A percentile compares a stretch with the other conserved stretches of the same genome.
These are phyloP conservation scores for Tuber indicum DNA, from an alignment of 495 filamentous ascomycete genomes.

Conservation along the genomic window DNA sequence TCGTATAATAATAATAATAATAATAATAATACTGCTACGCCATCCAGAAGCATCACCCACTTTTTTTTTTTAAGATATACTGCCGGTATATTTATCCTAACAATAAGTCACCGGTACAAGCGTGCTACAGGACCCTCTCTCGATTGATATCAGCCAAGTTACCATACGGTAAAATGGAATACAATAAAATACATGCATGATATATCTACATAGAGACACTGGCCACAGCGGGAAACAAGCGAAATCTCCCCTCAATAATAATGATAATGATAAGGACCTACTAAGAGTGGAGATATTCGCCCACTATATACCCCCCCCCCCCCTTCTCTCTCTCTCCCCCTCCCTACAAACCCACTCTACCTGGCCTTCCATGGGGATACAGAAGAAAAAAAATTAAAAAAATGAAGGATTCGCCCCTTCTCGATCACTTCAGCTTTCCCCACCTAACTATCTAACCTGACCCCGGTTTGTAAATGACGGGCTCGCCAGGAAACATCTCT, in stretches of 20 bases:
- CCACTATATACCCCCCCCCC: not conserved
- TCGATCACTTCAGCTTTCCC: not conserved
- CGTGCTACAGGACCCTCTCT: not conserved
- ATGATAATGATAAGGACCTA: not conserved
- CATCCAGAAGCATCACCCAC: not conserved
- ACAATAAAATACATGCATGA: not conserved
- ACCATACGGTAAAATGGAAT: not conserved
- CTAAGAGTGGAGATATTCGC: not conserved
- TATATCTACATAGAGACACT: not conserved
- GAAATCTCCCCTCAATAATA: not conserved
- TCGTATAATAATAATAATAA: too few species aligned
- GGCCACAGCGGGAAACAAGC: not conserved
- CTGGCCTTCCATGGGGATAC: not conserved
- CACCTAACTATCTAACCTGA: not conserved
- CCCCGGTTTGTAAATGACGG: conserved; percentile 19
- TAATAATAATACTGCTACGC: not conserved
- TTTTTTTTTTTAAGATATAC: not conserved
- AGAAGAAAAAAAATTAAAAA: too few species aligned
- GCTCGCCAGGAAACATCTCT: conserved; percentile 1
- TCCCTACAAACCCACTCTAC: not conserved
- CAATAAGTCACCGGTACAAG: not conserved
- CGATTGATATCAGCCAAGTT: not conserved
- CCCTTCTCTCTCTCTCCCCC: too few species aligned
- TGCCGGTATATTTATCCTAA: too few species aligned
- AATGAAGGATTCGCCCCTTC: not conserved